Evolutionary conservation across 129 eudicot genomes (phyloP).

Genomic region (Saposhnikovia divaricata): DNA sequence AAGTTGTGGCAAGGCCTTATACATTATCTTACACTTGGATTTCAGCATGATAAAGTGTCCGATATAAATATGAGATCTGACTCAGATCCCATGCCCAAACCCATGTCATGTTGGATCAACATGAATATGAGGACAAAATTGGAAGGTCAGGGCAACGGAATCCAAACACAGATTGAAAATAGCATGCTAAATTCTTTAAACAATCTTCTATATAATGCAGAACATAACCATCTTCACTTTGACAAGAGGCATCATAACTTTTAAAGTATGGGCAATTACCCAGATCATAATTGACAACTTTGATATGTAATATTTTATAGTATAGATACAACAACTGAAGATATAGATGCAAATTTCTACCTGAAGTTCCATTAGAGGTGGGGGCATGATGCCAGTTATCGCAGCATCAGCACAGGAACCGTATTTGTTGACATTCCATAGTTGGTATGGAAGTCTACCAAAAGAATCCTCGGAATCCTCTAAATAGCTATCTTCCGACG

Average conservation of each 20-base stretch:
- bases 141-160: no score
- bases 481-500: slow-evolving; percentile 21
- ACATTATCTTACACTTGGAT: no score
- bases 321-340: neutral
- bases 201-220: neutral
- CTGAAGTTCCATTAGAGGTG: slow-evolving; percentile 88
- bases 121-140: no score
- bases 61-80: no score
- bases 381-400: slow-evolving; percentile 92
- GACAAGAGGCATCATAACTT: neutral
- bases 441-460: slow-evolving; percentile 72
- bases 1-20: no score
- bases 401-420: slow-evolving; percentile 93
- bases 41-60: no score
- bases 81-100: no score
- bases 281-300: neutral
- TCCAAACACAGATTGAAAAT: neutral
- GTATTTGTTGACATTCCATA: slow-evolving; percentile 91
- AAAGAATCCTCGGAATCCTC: slow-evolving; percentile 42
- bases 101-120: no score
- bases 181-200: neutral
- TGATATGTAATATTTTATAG: neutral
- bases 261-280: neutral
- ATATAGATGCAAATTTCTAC: slow-evolving; percentile 24
- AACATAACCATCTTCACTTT: neutral